Percentiles rank a stretch among this genome's conserved stretches.
Evolutionary conservation across 768 basidiomycete genomes (phyloP).

Genomic region (Podaxis sp.): DNA sequence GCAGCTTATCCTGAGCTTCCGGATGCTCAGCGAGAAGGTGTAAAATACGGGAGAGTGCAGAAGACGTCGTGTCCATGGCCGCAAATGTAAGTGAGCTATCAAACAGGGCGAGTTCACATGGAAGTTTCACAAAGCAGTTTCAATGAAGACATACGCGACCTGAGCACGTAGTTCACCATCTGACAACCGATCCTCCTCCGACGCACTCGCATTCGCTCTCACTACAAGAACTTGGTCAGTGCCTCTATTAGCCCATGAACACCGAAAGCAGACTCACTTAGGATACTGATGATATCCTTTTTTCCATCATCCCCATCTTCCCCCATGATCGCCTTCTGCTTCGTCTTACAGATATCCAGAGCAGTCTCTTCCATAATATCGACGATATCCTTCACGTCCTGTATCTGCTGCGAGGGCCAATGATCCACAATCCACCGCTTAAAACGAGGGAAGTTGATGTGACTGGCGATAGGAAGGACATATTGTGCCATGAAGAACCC

Average conservation of each 20-base stretch:
- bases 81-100: conserved; percentile 37
- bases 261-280: conserved; percentile 27
- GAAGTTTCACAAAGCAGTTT: neutral
- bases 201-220: conserved; percentile 35
- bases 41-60: conserved; percentile 32
- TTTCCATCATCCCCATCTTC: conserved; percentile 35
- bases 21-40: conserved; percentile 30
- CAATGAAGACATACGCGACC: conserved; percentile 4
- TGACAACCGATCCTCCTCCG: conserved; percentile 28
- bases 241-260: neutral
- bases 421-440: conserved; percentile 10
- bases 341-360: conserved; percentile 32
- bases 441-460: neutral
- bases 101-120: neutral
- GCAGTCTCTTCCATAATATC: conserved; percentile 35
- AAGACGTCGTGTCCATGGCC: conserved; percentile 42
- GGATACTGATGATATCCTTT: conserved; percentile 45
- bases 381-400: conserved; percentile 30
- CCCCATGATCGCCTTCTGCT: conserved; percentile 31
- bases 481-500: neutral
- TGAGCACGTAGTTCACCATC: conserved; percentile 40
- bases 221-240: conserved; percentile 25
- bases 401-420: conserved; percentile 22
- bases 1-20: conserved; percentile 36
- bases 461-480: neutral